These are phyloP conservation scores for Populus simonii DNA, from an alignment of 345 rosid species.

Conservation along the genomic window DNA sequence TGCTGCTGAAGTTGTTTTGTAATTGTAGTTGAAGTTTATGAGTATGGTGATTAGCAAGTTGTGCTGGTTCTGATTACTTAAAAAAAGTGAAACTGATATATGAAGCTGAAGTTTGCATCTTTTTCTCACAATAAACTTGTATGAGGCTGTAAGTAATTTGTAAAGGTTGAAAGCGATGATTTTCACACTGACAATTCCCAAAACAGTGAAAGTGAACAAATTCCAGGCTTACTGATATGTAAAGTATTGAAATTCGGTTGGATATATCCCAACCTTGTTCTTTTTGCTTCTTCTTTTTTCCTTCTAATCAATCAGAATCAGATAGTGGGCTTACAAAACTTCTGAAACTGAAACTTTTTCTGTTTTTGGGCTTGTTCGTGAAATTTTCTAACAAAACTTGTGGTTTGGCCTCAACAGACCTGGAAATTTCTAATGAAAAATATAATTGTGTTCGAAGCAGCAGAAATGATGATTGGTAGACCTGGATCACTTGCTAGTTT, in stretches of 20 bases:
- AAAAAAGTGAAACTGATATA: background rate
- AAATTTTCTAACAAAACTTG: background rate
- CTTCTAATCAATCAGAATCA: background rate
- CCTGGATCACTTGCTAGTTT: background rate
- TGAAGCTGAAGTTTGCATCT: background rate
- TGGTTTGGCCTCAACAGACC: background rate
- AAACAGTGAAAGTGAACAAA: background rate
- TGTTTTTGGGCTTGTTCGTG: background rate
- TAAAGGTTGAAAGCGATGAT: background rate
- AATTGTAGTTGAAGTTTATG: background rate
- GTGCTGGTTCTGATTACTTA: background rate
- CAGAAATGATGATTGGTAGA: background rate
- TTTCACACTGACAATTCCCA: background rate
- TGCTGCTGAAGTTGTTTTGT: background rate
- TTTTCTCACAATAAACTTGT: background rate
- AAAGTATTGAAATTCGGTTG: background rate
- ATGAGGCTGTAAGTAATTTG: background rate
- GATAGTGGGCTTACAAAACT: background rate
- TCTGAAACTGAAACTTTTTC: background rate
- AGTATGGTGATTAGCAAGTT: background rate
- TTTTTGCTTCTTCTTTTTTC: background rate
- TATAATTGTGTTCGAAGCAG: no score
- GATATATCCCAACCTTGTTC: background rate
- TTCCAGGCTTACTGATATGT: background rate
- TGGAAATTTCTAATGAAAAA: background rate